phyloP scores from a whole-genome alignment of 179 eudicot species.

The Heliamphora pulchella region DNA sequence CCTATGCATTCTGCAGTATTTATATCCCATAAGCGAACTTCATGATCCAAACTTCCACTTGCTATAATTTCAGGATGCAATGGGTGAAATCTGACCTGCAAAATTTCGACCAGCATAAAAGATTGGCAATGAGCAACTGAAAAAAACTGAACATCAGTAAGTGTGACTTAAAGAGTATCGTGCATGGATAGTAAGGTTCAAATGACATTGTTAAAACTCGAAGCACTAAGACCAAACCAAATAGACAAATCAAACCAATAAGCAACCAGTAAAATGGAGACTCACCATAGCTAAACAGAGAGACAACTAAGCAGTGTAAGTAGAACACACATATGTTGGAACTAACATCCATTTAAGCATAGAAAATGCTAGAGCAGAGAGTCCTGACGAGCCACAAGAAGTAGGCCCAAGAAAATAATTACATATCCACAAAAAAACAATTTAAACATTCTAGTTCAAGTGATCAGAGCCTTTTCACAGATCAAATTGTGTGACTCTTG shows the following conservation, averaged over 20 bases:
- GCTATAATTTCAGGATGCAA: constrained; percentile 73
- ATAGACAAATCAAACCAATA: constrained; percentile 8
- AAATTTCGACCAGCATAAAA: constrained; percentile 11
- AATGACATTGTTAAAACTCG: background rate
- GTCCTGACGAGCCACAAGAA: background rate
- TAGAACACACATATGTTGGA: background rate
- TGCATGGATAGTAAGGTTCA: background rate
- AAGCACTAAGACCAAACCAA: background rate
- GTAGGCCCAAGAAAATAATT: background rate
- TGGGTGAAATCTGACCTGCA: constrained; percentile 98
- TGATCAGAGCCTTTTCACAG: no score
- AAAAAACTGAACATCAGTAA: background rate
- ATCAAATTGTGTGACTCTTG: background rate
- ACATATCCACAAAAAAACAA: no score
- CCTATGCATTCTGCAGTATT: constrained; percentile 83
- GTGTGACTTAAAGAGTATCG: background rate
- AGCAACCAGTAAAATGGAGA: background rate
- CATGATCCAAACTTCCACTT: constrained; percentile 96
- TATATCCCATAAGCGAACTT: constrained; percentile 96
- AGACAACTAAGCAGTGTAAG: background rate
- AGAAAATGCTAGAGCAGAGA: background rate
- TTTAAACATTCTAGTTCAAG: no score
- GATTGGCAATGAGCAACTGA: background rate
- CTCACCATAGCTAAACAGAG: background rate
- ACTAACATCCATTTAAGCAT: background rate